Evolutionary conservation across 345 rosid genomes (phyloP).

Genomic region (Moricandia moricandioides): DNA sequence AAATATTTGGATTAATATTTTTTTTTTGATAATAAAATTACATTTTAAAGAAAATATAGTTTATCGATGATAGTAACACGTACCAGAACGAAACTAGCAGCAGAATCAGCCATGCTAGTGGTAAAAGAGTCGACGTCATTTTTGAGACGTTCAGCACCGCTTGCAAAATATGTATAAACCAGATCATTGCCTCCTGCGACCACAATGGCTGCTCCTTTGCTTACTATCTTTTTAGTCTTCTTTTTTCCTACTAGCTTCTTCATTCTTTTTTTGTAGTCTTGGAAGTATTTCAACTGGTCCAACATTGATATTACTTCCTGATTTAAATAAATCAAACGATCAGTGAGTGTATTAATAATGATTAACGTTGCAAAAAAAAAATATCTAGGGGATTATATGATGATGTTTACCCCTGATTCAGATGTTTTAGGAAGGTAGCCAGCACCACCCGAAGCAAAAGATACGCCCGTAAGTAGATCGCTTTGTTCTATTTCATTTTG

Average conservation of each 20-base stretch:
- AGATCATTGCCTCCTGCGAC: constrained; percentile 18
- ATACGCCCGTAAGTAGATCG: constrained; percentile 65
- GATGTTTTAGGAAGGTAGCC: constrained; percentile 62
- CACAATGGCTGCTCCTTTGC: constrained; percentile 24
- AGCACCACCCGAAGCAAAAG: constrained; percentile 64
- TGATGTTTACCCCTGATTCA: constrained; percentile 35
- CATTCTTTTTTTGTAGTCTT: constrained; percentile 35
- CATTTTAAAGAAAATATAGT: background rate
- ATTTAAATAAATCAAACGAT: background rate
- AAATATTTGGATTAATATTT: background rate
- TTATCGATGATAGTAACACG: background rate
- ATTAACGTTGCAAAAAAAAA: background rate
- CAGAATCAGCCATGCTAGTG: constrained; percentile 13
- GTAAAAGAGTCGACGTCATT: background rate
- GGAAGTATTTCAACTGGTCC: constrained; percentile 39
- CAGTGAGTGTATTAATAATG: background rate
- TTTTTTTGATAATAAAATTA: background rate
- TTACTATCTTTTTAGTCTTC: constrained; percentile 14
- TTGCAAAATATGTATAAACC: background rate
- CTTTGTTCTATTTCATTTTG: constrained; percentile 23
- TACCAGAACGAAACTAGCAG: constrained; percentile 17
- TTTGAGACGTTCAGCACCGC: background rate
- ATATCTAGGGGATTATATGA: background rate
- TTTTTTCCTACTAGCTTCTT: constrained; percentile 34
- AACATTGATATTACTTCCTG: constrained; percentile 40